Evolutionary conservation across 2,329 filamentous ascomycete genomes (phyloP).

Genomic region (Ceratocystiopsis brevicomis): DNA sequence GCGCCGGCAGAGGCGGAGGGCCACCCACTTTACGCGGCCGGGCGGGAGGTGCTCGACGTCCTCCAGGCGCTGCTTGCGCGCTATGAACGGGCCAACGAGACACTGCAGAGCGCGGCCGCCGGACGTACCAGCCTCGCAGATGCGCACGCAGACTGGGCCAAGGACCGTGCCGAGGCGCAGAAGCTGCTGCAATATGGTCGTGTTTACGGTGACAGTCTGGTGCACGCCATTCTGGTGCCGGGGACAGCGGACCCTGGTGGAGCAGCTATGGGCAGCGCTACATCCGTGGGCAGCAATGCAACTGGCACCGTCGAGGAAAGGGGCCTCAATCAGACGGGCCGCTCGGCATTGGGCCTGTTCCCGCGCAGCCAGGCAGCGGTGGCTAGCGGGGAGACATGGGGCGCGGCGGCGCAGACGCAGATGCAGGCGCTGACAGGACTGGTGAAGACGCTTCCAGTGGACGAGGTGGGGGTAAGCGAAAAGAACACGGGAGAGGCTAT

Average conservation of each 20-base stretch:
- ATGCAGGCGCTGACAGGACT: constrained; percentile 6
- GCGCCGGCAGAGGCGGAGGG: too few relatives aligned
- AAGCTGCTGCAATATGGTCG: constrained; percentile 9
- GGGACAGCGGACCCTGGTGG: too few relatives aligned
- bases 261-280: too few relatives aligned
- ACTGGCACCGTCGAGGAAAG: background rate
- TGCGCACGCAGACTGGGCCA: constrained; percentile 3
- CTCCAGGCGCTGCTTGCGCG: constrained; percentile 2
- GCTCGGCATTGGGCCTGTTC: constrained; percentile 7
- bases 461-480: too few relatives aligned
- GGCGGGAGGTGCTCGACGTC: constrained; percentile 5
- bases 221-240: constrained; percentile 8
- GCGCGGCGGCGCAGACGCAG: constrained; percentile 7
- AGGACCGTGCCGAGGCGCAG: constrained; percentile 7
- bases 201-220: constrained; percentile 8
- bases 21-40: constrained; percentile 4
- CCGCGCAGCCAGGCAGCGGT: constrained; percentile 5
- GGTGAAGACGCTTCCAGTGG: constrained; percentile 5
- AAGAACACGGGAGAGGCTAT: too few relatives aligned
- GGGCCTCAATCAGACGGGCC: constrained; percentile 7
- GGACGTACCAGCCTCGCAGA: background rate
- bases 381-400: constrained; percentile 7
- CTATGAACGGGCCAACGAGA: constrained; percentile 5
- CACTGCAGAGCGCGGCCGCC: background rate
- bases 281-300: background rate